phyloP scores from a whole-genome alignment of 2,329 filamentous ascomycete genomes.

The Colletotrichum orchidophilum region DNA sequence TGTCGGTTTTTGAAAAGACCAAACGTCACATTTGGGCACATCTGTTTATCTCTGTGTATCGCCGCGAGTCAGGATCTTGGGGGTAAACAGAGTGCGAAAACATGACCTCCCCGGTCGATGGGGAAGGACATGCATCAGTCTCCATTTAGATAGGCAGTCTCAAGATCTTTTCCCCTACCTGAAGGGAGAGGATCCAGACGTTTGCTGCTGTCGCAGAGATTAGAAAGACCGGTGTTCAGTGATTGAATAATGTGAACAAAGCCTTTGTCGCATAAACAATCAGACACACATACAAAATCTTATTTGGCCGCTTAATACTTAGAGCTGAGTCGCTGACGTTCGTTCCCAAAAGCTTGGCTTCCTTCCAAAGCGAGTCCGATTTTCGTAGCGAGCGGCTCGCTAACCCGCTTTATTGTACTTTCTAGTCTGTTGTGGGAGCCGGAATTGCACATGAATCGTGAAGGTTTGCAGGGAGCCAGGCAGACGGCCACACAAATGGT shows the following conservation, averaged over 20 bases:
- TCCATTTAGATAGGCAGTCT: background rate
- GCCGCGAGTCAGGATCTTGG: constrained; percentile 23
- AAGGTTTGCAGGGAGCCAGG: background rate
- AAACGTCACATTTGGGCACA: background rate
- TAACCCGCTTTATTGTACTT: background rate
- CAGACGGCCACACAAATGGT: background rate
- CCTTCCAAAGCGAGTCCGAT: background rate
- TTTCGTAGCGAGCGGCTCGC: background rate
- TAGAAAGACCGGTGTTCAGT: background rate
- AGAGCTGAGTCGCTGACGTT: background rate
- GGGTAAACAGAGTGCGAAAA: background rate
- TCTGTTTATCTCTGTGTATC: constrained; percentile 8
- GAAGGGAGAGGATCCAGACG: background rate
- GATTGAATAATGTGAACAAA: background rate
- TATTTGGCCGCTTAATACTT: background rate
- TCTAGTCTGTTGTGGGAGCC: constrained; percentile 14
- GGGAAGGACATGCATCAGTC: constrained; percentile 1
- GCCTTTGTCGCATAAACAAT: background rate
- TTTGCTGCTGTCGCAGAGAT: background rate
- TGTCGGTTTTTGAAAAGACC: background rate
- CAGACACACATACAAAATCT: background rate
- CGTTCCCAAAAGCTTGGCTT: background rate
- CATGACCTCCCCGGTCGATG: constrained; percentile 15
- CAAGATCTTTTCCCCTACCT: background rate
- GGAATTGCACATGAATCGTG: constrained; percentile 22